Percentiles rank a stretch among this genome's conserved stretches.
phyloP scores from a whole-genome alignment of 192 early-diverging fungal genomes.

The Pilaira anomala region DNA sequence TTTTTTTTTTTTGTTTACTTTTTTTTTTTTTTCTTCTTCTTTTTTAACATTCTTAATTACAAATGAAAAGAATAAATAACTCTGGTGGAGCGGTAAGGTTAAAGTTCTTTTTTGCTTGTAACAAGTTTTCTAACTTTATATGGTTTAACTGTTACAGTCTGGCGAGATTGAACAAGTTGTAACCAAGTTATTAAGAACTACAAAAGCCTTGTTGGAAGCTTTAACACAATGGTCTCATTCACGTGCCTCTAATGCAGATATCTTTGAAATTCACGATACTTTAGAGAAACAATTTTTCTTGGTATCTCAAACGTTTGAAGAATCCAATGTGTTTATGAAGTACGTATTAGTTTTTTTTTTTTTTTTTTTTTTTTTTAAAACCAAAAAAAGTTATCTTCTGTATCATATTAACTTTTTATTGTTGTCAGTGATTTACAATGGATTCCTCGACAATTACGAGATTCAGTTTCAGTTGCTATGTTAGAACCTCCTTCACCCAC shows the following conservation, averaged over 20 bases:
- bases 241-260: conserved; percentile 2
- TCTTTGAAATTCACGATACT: conserved; percentile 28
- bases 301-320: conserved; percentile 30
- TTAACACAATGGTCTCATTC: conserved; percentile 30
- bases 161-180: conserved; percentile 36
- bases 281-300: conserved; percentile 29
- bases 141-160: conserved; percentile 4
- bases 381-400: too few species aligned
- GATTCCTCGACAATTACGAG: conserved; percentile 25
- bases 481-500: conserved; percentile 17
- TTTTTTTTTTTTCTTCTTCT: conserved; percentile 11
- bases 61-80: conserved; percentile 16
- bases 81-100: neutral
- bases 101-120: too few species aligned
- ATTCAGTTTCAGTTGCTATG: conserved; percentile 16
- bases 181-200: conserved; percentile 30
- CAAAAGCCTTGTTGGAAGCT: conserved; percentile 28
- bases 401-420: neutral
- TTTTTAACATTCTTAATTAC: neutral
- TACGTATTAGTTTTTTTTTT: neutral
- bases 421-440: conserved; percentile 18
- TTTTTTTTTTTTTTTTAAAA: too few species aligned
- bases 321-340: conserved; percentile 26
- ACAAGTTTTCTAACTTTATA: neutral
- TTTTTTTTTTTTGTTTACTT: too few species aligned